A percentile compares a stretch with the other conserved stretches of the same genome.
phyloP scores from a whole-genome alignment of 805 yeast species.

The Metschnikowia picachoensis region DNA sequence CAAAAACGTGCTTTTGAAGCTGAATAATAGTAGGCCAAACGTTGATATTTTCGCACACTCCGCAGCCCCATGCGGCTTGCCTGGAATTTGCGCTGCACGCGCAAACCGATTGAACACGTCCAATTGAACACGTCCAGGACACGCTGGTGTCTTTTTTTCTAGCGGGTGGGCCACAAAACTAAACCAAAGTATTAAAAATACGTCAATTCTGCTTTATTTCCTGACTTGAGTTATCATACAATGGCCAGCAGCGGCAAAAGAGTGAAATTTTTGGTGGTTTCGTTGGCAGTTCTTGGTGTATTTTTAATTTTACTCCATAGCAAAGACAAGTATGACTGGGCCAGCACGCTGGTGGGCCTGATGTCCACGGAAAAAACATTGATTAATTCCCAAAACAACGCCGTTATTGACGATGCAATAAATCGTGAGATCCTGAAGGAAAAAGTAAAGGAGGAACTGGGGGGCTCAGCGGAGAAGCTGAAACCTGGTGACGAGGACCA shows the following conservation, averaged over 20 bases:
- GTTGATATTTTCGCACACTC: no score
- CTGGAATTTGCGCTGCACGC: no score
- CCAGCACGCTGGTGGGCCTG: slow-evolving; percentile 24
- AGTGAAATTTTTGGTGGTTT: slow-evolving; percentile 6
- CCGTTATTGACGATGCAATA: slow-evolving; percentile 36
- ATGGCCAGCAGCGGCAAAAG: slow-evolving; percentile 3
- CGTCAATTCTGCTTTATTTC: neutral
- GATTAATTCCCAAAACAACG: slow-evolving; percentile 35
- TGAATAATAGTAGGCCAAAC: no score
- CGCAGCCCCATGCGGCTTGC: no score
- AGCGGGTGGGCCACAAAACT: no score
- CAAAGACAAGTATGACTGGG: slow-evolving; percentile 29
- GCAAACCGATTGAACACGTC: no score
- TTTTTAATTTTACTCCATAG: slow-evolving; percentile 27
- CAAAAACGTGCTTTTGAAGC: no score
- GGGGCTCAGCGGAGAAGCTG: slow-evolving; percentile 7
- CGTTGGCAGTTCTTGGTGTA: slow-evolving; percentile 4
- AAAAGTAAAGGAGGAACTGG: slow-evolving; percentile 12
- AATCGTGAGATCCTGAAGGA: slow-evolving; percentile 33
- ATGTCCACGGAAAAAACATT: slow-evolving; percentile 19
- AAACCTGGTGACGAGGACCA: slow-evolving; percentile 4
- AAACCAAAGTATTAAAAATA: no score
- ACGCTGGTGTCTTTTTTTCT: no score
- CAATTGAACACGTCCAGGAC: no score
- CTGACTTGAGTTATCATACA: neutral